Conservation (phyloP, 176 grass and related monocot species). For the Zizania latifolia region DNA sequence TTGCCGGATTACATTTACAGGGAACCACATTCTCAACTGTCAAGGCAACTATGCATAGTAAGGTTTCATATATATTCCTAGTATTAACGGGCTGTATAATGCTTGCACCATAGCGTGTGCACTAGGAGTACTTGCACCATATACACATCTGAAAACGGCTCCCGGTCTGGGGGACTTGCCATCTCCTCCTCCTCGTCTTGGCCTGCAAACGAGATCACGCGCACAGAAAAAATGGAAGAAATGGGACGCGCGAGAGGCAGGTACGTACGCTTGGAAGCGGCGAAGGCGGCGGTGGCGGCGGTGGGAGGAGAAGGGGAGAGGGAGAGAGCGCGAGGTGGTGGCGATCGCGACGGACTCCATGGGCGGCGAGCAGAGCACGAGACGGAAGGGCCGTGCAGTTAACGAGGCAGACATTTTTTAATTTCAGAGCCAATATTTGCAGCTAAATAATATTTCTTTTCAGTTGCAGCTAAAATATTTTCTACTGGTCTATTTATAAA, state of each 20-base stretch:
- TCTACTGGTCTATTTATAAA: too few species aligned
- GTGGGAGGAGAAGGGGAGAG: conserved; percentile 25
- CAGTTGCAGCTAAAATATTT: too few species aligned
- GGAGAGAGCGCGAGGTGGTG: conserved; percentile 30
- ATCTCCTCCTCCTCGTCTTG: conserved; percentile 15
- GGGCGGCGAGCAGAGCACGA: neutral
- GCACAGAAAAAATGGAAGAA: neutral
- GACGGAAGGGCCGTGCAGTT: too few species aligned
- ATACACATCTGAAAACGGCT: conserved; percentile 53
- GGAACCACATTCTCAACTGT: neutral
- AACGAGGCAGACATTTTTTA: too few species aligned
- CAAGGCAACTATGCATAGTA: neutral
- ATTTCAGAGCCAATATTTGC: too few species aligned
- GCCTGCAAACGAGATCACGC: conserved; percentile 16
- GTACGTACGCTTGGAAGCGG: conserved; percentile 59
- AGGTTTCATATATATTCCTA: neutral
- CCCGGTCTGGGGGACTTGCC: neutral
- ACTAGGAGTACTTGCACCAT: conserved; percentile 24
- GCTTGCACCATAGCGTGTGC: neutral
- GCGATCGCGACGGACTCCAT: conserved; percentile 75
- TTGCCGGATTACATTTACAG: too few species aligned
- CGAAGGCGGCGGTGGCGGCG: conserved; percentile 25
- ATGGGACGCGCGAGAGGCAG: neutral
- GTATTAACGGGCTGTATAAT: neutral
- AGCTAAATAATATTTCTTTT: too few species aligned